Evolutionary conservation across 73 alveolate genomes (phyloP).

Genomic region (Uronychia binucleata): DNA sequence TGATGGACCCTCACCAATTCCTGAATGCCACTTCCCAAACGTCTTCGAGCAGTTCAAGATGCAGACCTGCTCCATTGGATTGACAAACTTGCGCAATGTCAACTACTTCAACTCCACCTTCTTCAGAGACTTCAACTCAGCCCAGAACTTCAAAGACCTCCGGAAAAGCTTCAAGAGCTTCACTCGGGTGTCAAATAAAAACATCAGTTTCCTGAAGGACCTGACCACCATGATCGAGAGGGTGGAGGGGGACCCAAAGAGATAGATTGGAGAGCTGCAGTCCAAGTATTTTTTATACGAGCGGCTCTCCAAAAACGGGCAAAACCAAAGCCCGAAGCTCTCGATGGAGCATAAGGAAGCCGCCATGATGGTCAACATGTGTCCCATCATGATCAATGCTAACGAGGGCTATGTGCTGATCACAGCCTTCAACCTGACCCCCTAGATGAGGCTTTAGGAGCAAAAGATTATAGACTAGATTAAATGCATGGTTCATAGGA

Average conservation of each 20-base stretch:
- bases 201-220: background rate
- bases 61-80: background rate
- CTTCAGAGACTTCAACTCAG: background rate
- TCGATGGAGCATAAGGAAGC: background rate
- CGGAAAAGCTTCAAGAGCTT: background rate
- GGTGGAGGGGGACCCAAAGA: background rate
- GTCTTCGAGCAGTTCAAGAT: background rate
- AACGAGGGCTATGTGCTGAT: background rate
- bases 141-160: background rate
- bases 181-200: background rate
- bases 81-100: background rate
- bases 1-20: background rate
- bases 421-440: background rate
- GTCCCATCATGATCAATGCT: background rate
- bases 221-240: background rate
- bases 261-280: background rate
- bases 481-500: background rate
- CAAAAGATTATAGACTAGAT: background rate
- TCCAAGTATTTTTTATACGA: too few species aligned
- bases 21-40: background rate
- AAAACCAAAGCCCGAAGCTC: background rate
- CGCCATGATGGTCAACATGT: background rate
- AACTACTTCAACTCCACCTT: background rate
- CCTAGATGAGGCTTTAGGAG: background rate
- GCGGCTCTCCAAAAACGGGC: background rate